A percentile compares a stretch with the other conserved stretches of the same genome.
Evolutionary conservation across 164 flowering plant genomes (phyloP).

Genomic region (Dillenia turbinata): DNA sequence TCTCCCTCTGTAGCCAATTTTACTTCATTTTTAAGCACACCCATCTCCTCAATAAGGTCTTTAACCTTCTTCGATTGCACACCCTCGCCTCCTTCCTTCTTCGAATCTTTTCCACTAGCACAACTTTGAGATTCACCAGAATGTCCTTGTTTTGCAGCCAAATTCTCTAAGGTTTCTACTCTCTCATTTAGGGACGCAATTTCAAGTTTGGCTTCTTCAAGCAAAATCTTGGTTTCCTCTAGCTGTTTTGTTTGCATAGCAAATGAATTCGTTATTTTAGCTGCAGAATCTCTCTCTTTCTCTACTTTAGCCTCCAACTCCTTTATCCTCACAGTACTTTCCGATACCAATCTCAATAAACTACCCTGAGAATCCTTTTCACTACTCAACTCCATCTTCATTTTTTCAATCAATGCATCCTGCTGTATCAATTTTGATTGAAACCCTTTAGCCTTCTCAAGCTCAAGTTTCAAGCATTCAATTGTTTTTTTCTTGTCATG

Average conservation of each 20-base stretch:
- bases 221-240: slow-evolving; percentile 46
- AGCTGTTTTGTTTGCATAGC: slow-evolving; percentile 45
- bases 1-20: slow-evolving; percentile 64
- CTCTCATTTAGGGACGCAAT: slow-evolving; percentile 28
- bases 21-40: slow-evolving; percentile 40
- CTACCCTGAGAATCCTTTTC: slow-evolving; percentile 23
- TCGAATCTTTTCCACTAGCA: slow-evolving; percentile 9
- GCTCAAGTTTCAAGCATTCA: slow-evolving; percentile 26
- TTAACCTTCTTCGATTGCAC: slow-evolving; percentile 20
- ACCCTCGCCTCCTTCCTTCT: slow-evolving; percentile 27
- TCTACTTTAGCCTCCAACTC: slow-evolving; percentile 37
- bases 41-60: slow-evolving; percentile 29
- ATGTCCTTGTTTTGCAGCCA: slow-evolving; percentile 1
- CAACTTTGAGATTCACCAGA: slow-evolving; percentile 6
- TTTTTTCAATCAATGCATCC: slow-evolving; percentile 9
- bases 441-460: slow-evolving; percentile 22
- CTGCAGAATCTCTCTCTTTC: slow-evolving; percentile 40
- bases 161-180: slow-evolving; percentile 17
- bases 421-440: slow-evolving; percentile 22
- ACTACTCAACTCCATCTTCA: slow-evolving; percentile 29
- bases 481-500: slow-evolving; percentile 21
- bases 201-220: slow-evolving; percentile 60
- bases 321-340: slow-evolving; percentile 21
- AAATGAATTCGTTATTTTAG: slow-evolving; percentile 32
- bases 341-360: slow-evolving; percentile 14